Percentiles rank a stretch among this genome's conserved stretches.
These are phyloP conservation scores for Sporothrix schenckii DNA, from an alignment of 2,329 filamentous ascomycete species.

Conservation along the genomic window DNA sequence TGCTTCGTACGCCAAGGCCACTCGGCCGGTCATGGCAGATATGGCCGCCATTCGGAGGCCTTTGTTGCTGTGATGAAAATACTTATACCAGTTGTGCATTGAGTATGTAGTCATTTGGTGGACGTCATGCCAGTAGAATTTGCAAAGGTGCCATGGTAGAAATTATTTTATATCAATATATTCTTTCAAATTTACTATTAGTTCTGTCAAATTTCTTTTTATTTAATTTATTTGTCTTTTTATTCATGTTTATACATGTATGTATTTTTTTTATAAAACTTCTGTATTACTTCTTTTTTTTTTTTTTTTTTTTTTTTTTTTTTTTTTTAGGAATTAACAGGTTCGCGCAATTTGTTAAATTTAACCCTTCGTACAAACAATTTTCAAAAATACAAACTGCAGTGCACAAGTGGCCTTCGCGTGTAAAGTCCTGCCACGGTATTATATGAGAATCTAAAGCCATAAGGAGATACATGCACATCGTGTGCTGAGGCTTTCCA, in stretches of 20 bases:
- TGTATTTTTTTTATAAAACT: background rate
- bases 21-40: background rate
- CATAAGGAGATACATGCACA: background rate
- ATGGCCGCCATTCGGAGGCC: no score
- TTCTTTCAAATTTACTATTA: background rate
- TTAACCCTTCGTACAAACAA: no score
- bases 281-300: background rate
- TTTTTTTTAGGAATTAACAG: background rate
- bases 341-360: no score
- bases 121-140: background rate
- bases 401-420: no score
- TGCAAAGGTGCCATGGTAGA: no score
- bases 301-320: background rate
- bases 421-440: no score
- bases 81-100: no score
- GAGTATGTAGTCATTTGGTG: background rate
- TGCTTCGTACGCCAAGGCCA: constrained; percentile 3
- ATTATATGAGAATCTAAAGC: background rate
- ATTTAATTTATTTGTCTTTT: background rate
- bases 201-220: background rate
- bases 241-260: background rate
- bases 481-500: background rate
- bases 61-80: no score
- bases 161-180: no score
- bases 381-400: no score